Evolutionary conservation across 1,139 yeast species (phyloP), one percentile per base, ranked within the genome.

Genomic region (Casaregolazyma lundiana): DNA sequence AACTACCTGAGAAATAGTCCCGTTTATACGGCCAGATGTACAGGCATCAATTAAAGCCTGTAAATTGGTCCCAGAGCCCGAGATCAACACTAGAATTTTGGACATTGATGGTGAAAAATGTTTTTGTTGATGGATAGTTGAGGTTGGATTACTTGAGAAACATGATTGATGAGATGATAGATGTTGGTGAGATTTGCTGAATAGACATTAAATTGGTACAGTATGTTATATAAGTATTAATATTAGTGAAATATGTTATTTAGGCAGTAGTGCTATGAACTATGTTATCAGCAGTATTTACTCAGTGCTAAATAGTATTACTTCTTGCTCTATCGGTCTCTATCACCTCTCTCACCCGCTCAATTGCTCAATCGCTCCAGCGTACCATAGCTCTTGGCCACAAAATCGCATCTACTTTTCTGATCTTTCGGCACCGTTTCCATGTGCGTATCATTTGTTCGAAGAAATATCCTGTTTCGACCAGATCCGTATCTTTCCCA

Each of bases 41-140:
- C 76, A 69, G 1, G 95, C 87, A 63, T 92, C 96, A 41, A 92
- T 87, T 36, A 92, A 71, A 0, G 98, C 97, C 65, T 92, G 98
- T 39, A 92, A 71, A 61, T 92, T 92, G 17, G 97, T 81, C 1
- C 98, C 98, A 20, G 86, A 84, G 1, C 98, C 98, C 1, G 97
- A 90, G 42, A 92, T 92, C 44, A 92, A 76, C 1, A 92, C 97
- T 8, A 85, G 73, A 53, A 86, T 78, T 21, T 52, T 56, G 17
- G 51, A 29, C 55, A 49, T 51, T 34, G 26, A 24, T 13, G 11
- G 18, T 35, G n/a, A 18, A 26, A 8, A 16, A 15, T 38, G 24
- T 38, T 38, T 22, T 21, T 20, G n/a, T 19, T 8, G 40, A 37
- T 38, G 30, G 15, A 4, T 4, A 4, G n/a, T 34, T 13, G 4